Evolutionary conservation across 2,329 filamentous ascomycete genomes (phyloP), one percentile per base, ranked within the genome.

Genomic region (Hymenoscyphus occultus): DNA sequence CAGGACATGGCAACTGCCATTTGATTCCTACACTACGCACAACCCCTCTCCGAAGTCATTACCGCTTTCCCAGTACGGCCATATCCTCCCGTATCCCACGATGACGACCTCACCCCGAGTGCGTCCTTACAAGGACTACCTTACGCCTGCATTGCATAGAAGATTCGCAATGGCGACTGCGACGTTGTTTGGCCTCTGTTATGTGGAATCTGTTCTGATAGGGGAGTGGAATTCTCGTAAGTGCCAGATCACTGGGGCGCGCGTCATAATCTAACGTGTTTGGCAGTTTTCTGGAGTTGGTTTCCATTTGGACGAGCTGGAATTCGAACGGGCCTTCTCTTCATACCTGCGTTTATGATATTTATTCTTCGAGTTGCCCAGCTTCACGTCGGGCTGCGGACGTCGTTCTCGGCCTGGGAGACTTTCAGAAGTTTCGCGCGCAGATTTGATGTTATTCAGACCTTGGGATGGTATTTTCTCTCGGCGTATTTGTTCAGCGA

Each of bases 341-440:
- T 93, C 79, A 80, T 90, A 67, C 90, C 89, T 71, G 87, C 86
- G 66, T 85, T 97, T 66, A 81, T 87, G 64, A 84, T 97, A 70
- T 91, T 96, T 78, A 84, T 97, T 71, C 85, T 97, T 61, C 91
- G 93, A 73, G 92, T 97, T 73, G 88, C 90, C 56, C 90, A 93
- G 76, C 88, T 93, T 77, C 92, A 94, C 74, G 83, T 90, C 68
- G 90, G 90, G 71, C 77, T 85, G 65, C 85, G 90, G 74, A 93
- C 90, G 19, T 89, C 90, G 48, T 81, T 82, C 64, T 92, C 90
- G 3, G 83, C 86, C 58, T 82, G 89, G 71, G 81, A 89, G 65
- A 90, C 86, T 7, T 83, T 94, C 63, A 78, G 78, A 63, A 82
- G 82, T 67, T 82, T 84, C 69, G 79, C 86, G 10, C 77, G 87